Base-by-base conservation (phyloP, 2,329 filamentous ascomycete genomes). In the Beauveria scarabaeidicola region DNA sequence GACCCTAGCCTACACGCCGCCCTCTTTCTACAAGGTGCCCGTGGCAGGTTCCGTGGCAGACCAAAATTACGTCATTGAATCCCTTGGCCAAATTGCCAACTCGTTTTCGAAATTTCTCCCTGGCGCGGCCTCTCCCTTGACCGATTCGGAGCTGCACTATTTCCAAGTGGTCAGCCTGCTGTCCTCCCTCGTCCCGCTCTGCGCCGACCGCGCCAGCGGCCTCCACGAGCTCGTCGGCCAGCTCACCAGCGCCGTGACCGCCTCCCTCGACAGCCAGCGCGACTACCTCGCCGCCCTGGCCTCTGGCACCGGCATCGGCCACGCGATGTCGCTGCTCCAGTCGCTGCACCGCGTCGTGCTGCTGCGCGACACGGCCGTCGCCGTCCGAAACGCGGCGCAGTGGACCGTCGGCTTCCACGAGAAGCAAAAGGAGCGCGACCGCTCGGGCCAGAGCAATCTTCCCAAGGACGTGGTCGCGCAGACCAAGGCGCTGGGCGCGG, bases 1-100 rank as follows among this genome's bases (percentile, higher is more conserved):
- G 52, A 63, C 81, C 2, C 67, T 84, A 5, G 66, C 67, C 25
- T 79, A 78, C 66, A 79, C 77, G 55, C 73, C 79, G 1, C 75
- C 79, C 0, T 73, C 79, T 2, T 74, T 77, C 7, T 80, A 81
- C 70, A 84, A 83, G 64, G 78, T 75, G 29, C 64, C 73, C 0
- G 63, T 68, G 3, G 71, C 75, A 0, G 69, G 72, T 0, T 69
- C 73, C 0, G 67, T 70, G 9, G 64, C 72, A 1, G 80, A 84
- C 44, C 74, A 76, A 44, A 69, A 72, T 2, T 80, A 77, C 56
- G 70, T 78, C 0, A 60, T 73, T 0, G 76, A 80, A 59, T 74
- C 70, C 0, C 69, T 81, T 15, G 64, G 67, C 1, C 72, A 72
- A n/a, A 66, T 81, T 2, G 70, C 73, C 61, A 75, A 76, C 61